These are phyloP conservation scores for Craterostigma plantagineum DNA, from an alignment of 257 asterid species.

Conservation along the genomic window DNA sequence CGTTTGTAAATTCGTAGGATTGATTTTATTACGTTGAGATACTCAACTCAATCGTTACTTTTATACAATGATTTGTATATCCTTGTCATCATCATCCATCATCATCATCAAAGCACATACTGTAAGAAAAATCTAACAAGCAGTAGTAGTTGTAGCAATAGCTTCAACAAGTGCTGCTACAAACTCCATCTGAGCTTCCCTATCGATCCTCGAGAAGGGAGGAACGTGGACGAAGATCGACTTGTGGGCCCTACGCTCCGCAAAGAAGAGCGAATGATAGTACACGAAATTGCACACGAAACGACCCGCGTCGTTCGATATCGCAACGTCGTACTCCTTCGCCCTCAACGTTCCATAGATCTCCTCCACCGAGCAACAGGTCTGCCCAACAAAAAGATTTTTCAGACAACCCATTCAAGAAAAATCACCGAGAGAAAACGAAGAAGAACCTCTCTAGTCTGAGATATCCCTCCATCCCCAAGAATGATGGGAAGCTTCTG, in stretches of 20 bases:
- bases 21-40: too few relatives aligned
- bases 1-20: too few relatives aligned
- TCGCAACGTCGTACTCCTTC: constrained; percentile 20
- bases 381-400: constrained; percentile 23
- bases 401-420: neutral
- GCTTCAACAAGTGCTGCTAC: constrained; percentile 28
- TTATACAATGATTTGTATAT: too few relatives aligned
- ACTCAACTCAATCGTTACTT: too few relatives aligned
- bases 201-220: constrained; percentile 18
- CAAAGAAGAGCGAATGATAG: constrained; percentile 36
- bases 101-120: too few relatives aligned
- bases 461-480: constrained; percentile 33
- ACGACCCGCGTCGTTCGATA: constrained; percentile 38
- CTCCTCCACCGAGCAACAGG: constrained; percentile 25
- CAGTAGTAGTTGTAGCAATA: constrained; percentile 23
- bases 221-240: constrained; percentile 45
- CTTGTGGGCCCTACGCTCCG: constrained; percentile 31
- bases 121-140: constrained; percentile 10
- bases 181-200: constrained; percentile 29
- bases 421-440: neutral
- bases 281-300: constrained; percentile 51
- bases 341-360: constrained; percentile 20
- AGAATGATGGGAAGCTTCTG: constrained; percentile 31
- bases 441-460: constrained; percentile 20
- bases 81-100: too few relatives aligned